A percentile compares a stretch with the other conserved stretches of the same genome.
These are phyloP conservation scores for Houttuynia cordata DNA, from an alignment of 164 flowering plant genomes.

Conservation along the genomic window DNA sequence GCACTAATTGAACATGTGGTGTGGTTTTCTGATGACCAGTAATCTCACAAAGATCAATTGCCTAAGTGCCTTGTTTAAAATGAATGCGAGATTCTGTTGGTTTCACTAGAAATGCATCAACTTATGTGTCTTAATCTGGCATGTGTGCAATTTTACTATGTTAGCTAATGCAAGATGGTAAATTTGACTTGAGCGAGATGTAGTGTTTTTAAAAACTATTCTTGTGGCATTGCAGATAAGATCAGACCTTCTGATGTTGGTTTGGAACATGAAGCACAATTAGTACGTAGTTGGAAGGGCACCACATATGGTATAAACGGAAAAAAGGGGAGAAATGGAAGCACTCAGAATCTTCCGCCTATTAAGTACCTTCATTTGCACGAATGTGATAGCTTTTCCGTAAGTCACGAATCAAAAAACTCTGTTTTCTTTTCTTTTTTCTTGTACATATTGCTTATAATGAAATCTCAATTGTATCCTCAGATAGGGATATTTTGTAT, in stretches of 20 bases:
- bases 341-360: conserved; percentile 40
- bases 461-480: conserved; percentile 4
- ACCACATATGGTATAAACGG: conserved; percentile 24
- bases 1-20: no score
- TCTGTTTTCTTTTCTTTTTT: neutral
- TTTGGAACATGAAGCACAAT: conserved; percentile 83
- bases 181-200: no score
- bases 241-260: conserved; percentile 91
- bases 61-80: no score
- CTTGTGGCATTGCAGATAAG: conserved; percentile 42
- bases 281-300: conserved; percentile 50
- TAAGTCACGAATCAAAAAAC: conserved; percentile 21
- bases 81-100: no score
- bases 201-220: neutral
- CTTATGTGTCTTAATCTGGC: no score
- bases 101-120: no score
- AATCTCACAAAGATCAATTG: no score
- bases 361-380: conserved; percentile 83
- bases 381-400: conserved; percentile 81
- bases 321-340: conserved; percentile 51
- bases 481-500: conserved; percentile 95
- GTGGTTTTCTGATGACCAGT: no score
- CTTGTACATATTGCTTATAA: neutral
- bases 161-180: no score
- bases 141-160: no score